Evolutionary conservation across 805 yeast species (phyloP).

Genomic region (Wickerhamomyces rabaulensis): DNA sequence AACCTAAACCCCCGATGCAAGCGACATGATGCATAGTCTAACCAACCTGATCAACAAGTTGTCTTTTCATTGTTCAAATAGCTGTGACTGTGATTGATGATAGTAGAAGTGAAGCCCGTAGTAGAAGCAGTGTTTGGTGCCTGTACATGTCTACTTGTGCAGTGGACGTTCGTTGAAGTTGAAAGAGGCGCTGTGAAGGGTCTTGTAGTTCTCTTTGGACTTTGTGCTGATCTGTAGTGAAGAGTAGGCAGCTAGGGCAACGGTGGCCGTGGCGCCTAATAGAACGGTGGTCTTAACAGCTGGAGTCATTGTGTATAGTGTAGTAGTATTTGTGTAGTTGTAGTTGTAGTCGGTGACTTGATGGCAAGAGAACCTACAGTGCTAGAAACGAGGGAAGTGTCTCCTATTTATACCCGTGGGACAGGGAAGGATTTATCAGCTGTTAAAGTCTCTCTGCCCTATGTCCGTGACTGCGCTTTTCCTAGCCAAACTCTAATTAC

Average conservation of each 20-base stretch:
- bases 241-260: constrained; percentile 19
- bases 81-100: neutral
- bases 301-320: neutral
- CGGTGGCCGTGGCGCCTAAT: neutral
- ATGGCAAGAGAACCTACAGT: neutral
- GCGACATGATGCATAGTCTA: neutral
- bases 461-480: too few species aligned
- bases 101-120: neutral
- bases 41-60: neutral
- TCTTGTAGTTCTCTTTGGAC: constrained; percentile 19
- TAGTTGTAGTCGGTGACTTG: too few species aligned
- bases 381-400: neutral
- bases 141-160: constrained; percentile 6
- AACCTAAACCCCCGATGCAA: neutral
- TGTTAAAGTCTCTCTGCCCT: neutral
- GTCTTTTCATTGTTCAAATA: neutral
- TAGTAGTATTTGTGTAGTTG: neutral
- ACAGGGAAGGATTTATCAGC: neutral
- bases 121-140: neutral
- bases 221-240: constrained; percentile 16
- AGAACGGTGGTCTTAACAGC: neutral
- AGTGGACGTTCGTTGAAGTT: constrained; percentile 7
- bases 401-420: neutral
- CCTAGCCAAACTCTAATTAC: too few species aligned
- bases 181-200: constrained; percentile 9